Evolutionary conservation across 2,329 filamentous ascomycete species (phyloP), one percentile per base, ranked within the genome.

Genomic region (Ceratocystis alfenasii): DNA sequence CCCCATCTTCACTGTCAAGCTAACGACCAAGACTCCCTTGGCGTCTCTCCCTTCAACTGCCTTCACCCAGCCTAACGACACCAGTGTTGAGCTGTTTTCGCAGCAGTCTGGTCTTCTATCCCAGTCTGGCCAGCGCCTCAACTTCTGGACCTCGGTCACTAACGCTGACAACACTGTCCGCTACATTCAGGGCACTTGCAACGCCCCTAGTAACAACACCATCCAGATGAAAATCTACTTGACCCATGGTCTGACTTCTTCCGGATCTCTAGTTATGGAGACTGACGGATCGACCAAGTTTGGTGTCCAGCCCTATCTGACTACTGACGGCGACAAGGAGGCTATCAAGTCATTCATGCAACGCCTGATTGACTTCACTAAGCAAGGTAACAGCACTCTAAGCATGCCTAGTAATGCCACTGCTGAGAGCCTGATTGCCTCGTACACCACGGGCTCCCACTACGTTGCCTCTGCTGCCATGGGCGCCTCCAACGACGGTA

Each of bases 181-280:
- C 10, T 71, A 75, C 55, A 77, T 79, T 3, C 73, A 74, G 8
- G 83, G 83, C 73, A 88, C 88, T 71, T 81, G 87, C 75, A 87
- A 86, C 71, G 86, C 86, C 70, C 77, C 76, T 65, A 84, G 85
- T 2, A 88, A 79, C 69, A 74, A 81, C 70, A 75, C 79, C 44
- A 80, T 83, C 72, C 79, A 78, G 15, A 78, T 84, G 70, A 81
- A 78, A 69, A 79, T 82, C 70, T 87, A 88, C 74, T 83, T 88
- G 45, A 84, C 84, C 44, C 82, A 84, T 64, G 85, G 86, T 53
- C 76, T 81, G 22, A 81, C 79, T 17, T 85, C 84, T 15, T 78
- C 83, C 48, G 85, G 85, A 53, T 76, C 80, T 53, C 80, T 85
- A 68, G 83, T 81, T 15, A 86, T 88, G 71, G 83, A 79, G 45